phyloP scores from a whole-genome alignment of 345 rosid species.

The Draba incana region DNA sequence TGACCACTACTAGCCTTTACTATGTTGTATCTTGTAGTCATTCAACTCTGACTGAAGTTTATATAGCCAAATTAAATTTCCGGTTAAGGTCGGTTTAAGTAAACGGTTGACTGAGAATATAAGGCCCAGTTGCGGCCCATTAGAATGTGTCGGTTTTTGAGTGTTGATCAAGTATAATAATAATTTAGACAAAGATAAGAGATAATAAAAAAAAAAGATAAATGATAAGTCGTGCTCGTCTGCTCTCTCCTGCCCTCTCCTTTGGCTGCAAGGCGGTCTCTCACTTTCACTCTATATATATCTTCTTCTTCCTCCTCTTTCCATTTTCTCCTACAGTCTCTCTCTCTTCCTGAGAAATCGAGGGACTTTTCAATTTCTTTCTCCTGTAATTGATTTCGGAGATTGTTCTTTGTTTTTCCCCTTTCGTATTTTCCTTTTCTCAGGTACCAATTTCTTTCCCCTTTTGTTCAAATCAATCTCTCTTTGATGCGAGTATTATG shows the following conservation, averaged over 20 bases:
- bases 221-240: slow-evolving; percentile 29
- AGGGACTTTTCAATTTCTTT: not conserved
- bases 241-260: not conserved
- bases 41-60: not conserved
- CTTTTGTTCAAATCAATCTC: not conserved
- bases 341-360: slow-evolving; percentile 28
- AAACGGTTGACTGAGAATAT: not conserved
- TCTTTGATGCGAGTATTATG: slow-evolving; percentile 2
- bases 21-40: slow-evolving; percentile 7
- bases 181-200: not conserved
- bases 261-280: slow-evolving; percentile 38
- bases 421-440: not conserved
- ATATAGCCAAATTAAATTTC: too few species aligned
- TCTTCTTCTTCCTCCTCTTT: slow-evolving; percentile 32
- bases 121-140: slow-evolving; percentile 32
- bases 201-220: not conserved
- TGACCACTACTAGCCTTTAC: slow-evolving; percentile 29
- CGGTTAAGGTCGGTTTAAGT: slow-evolving; percentile 18
- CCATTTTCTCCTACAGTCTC: slow-evolving; percentile 18
- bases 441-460: slow-evolving; percentile 21
- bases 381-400: slow-evolving; percentile 26
- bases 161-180: slow-evolving; percentile 32
- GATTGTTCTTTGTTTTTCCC: slow-evolving; percentile 16
- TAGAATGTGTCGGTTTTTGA: slow-evolving; percentile 17
- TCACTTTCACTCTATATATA: slow-evolving; percentile 24